Conservation (phyloP, 202 grass and related monocot genomes). For the Digitaria exilis region DNA sequence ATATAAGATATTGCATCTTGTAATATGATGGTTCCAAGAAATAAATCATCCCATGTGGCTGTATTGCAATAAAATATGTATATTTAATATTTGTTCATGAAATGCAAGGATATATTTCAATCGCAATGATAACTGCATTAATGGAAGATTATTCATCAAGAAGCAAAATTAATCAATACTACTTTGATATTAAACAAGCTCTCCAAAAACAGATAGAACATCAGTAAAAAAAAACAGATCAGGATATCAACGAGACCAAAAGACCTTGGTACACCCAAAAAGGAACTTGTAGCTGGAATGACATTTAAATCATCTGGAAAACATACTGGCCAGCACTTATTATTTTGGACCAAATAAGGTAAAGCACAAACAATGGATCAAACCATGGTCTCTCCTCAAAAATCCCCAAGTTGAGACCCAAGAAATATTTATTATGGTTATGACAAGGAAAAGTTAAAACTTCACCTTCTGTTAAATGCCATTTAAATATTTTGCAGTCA, state of each 20-base stretch:
- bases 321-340: not conserved
- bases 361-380: not conserved
- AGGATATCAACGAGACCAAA: not conserved
- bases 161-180: not conserved
- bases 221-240: too few species aligned
- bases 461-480: not conserved
- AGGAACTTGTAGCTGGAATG: not conserved
- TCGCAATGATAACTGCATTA: too few species aligned
- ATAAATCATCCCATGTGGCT: not conserved
- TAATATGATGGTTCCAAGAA: slow-evolving; percentile 7
- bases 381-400: not conserved
- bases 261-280: not conserved
- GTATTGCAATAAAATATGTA: not conserved
- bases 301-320: not conserved
- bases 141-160: not conserved
- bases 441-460: not conserved
- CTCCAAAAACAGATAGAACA: not conserved
- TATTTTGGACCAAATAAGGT: not conserved
- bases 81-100: not conserved
- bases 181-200: slow-evolving; percentile 16
- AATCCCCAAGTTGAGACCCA: not conserved
- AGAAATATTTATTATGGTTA: not conserved
- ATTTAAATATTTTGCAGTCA: not conserved
- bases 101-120: not conserved
- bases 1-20: slow-evolving; percentile 12